These are phyloP conservation scores for Leccinum arenicola DNA, from an alignment of 768 basidiomycete genomes.

Conservation along the genomic window DNA sequence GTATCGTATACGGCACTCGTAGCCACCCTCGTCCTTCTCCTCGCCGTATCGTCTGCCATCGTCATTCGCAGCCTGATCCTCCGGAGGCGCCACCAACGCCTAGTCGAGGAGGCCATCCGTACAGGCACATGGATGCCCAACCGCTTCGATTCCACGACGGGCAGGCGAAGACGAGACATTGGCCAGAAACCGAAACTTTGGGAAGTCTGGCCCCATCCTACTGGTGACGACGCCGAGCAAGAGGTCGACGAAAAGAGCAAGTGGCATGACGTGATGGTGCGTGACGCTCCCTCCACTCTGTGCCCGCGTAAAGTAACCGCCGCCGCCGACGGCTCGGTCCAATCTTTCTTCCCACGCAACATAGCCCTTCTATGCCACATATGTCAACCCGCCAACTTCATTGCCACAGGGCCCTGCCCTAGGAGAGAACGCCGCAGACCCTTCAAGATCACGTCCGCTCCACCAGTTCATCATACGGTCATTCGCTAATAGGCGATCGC, in stretches of 20 bases:
- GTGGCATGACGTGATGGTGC: constrained; percentile 31
- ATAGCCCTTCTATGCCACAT: constrained; percentile 27
- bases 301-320: background rate
- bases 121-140: constrained; percentile 58
- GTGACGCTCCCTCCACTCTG: background rate
- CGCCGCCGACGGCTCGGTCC: constrained; percentile 1
- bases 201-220: constrained; percentile 25
- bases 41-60: constrained; percentile 65
- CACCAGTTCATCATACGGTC: constrained; percentile 15
- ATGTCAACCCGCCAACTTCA: constrained; percentile 13
- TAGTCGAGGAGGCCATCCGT: constrained; percentile 62
- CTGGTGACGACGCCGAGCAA: constrained; percentile 8
- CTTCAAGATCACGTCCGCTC: constrained; percentile 5
- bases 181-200: constrained; percentile 32
- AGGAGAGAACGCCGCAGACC: constrained; percentile 1
- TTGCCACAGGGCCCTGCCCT: background rate
- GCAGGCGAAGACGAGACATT: constrained; percentile 25
- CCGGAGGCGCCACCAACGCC: constrained; percentile 55
- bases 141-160: constrained; percentile 11
- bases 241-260: constrained; percentile 19
- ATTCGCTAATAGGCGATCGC: constrained; percentile 14
- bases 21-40: constrained; percentile 67
- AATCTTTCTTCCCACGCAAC: background rate
- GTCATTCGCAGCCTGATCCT: constrained; percentile 62
- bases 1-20: constrained; percentile 41